Conservation (phyloP, 2,329 filamentous ascomycete genomes). For the Cadophora sp. region DNA sequence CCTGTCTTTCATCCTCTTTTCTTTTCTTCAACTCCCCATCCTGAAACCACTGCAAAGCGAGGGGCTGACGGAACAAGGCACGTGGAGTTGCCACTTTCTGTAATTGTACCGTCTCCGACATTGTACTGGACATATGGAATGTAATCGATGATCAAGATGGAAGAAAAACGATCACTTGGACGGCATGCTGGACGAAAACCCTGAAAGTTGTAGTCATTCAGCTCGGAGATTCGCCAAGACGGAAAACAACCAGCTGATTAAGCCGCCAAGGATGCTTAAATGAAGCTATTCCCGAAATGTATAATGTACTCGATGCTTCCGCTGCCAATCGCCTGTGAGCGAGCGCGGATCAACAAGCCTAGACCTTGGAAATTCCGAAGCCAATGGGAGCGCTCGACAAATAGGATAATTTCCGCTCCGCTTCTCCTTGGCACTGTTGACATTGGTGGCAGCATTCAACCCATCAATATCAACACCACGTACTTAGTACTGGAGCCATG, state of each 20-base stretch:
- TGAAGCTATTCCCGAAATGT: constrained; percentile 7
- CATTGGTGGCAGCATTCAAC: background rate
- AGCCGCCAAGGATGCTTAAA: constrained; percentile 3
- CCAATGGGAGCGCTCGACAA: too few relatives aligned
- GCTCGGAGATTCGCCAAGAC: constrained; percentile 3
- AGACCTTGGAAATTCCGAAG: background rate
- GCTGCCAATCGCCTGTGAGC: constrained; percentile 2
- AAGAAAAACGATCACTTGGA: background rate
- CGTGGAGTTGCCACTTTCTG: constrained; percentile 14
- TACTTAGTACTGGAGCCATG: too few relatives aligned
- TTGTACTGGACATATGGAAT: background rate
- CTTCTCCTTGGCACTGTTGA: background rate
- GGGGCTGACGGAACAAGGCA: constrained; percentile 28
- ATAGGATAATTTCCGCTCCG: background rate
- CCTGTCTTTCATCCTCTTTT: constrained; percentile 24
- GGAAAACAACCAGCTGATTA: background rate
- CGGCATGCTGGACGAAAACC: background rate
- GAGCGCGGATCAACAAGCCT: background rate
- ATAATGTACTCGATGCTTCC: constrained; percentile 9
- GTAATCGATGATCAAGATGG: background rate
- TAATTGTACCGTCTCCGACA: constrained; percentile 18
- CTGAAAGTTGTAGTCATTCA: background rate
- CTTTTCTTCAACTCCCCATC: constrained; percentile 25
- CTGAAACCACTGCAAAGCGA: constrained; percentile 31
- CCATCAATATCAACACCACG: too few relatives aligned